Base-by-base conservation (phyloP, 768 basidiomycete genomes). In the Pisolithus marmoratus region DNA sequence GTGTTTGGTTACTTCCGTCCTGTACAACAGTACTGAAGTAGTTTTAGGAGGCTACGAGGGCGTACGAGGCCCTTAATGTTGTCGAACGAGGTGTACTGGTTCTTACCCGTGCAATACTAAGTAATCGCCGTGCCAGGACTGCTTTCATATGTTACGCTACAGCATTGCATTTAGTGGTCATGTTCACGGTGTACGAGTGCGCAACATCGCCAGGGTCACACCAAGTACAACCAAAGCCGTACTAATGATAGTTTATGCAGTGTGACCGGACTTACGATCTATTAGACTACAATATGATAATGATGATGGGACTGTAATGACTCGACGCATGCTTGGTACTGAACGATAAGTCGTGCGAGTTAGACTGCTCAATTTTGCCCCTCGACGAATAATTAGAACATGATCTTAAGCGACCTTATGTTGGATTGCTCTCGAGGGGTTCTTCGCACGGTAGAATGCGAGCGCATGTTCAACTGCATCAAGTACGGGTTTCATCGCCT, bases 101-200 rank as follows among this genome's bases (percentile, higher is more conserved):
- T 22, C 74, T 98, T 15, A 95, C 96, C 0, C 83, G 88, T 46
- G 77, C 84, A 11, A 85, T 98, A 48, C 80, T 97, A 24, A 89
- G 91, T 38, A 94, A 92, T 63, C 86, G 94, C 26, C 81, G 92
- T 15, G 85, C 93, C n/a, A 77, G 96, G 60, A 87, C 85, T 19
- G 80, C 89, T 40, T 97, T 97, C 66, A 84, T 97, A 53, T 74
- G 85, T 46, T 99, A 99, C 68, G 87, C 95, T 5, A 66, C 86
- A 12, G 80, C 75, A 5, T 67, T 96, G 19, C 93, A 96, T 64
- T 53, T 87, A n/a, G 72, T 94, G 27, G 87, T 94, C 27, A 73
- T 94, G 68, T 87, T 81, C 65, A 86, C 85, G 6, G 76, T 81
- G 29, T 91, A 87, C 63, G 86, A 87, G 65, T 90, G 84, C 58